These are phyloP conservation scores for Cutaneotrichosporon dermatis DNA, from an alignment of 1,284 basidiomycete species.

Conservation along the genomic window DNA sequence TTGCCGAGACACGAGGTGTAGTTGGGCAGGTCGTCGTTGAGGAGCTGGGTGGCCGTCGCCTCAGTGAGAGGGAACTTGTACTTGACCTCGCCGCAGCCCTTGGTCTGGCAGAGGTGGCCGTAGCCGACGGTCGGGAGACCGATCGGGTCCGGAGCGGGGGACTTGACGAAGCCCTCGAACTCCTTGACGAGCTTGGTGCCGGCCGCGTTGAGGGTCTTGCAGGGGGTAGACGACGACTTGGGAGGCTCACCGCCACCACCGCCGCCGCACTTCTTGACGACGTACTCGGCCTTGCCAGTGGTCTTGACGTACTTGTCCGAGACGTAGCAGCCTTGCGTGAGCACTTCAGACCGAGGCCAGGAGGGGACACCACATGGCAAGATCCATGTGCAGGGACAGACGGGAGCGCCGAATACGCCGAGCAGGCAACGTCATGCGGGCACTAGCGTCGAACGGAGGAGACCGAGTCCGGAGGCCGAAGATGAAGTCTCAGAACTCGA, in stretches of 20 bases:
- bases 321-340: conserved; percentile 9
- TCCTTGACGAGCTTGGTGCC: conserved; percentile 9
- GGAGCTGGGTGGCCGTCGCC: conserved; percentile 4
- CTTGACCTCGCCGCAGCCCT: conserved; percentile 2
- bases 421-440: too few species aligned
- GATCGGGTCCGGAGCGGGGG: conserved; percentile 6
- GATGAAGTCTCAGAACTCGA: too few species aligned
- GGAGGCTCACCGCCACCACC: too few species aligned
- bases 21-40: conserved; percentile 8
- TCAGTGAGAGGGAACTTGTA: conserved; percentile 11
- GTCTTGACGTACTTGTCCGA: conserved; percentile 11
- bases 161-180: conserved; percentile 9
- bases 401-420: too few species aligned
- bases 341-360: too few species aligned
- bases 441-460: too few species aligned
- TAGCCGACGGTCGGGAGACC: conserved; percentile 16
- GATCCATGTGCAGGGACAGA: too few species aligned
- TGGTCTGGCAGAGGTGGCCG: conserved; percentile 13
- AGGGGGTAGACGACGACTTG: too few species aligned
- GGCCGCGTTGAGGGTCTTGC: conserved; percentile 4
- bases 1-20: conserved; percentile 11
- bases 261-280: neutral
- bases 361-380: neutral
- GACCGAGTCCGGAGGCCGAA: too few species aligned
- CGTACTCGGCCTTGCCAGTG: neutral